These are phyloP conservation scores for Fusarium sp. DNA, from an alignment of 2,329 filamentous ascomycete genomes.

Conservation along the genomic window DNA sequence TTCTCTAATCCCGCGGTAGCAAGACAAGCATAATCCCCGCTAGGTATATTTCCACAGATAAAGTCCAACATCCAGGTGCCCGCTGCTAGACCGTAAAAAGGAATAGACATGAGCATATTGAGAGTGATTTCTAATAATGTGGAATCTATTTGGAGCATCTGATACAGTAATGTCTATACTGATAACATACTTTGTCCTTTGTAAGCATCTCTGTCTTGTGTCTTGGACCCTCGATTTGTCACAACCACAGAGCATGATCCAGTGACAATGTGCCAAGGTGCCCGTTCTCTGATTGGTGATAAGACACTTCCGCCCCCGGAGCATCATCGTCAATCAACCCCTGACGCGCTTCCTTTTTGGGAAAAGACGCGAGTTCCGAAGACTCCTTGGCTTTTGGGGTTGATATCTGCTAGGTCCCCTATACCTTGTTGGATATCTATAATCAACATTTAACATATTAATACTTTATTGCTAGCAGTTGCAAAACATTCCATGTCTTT, in stretches of 20 bases:
- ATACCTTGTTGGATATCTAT: conserved; percentile 2
- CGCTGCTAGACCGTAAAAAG: too few species aligned
- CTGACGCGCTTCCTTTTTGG: conserved; percentile 44
- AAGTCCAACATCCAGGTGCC: too few species aligned
- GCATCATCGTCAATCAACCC: conserved; percentile 27
- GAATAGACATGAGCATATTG: background rate
- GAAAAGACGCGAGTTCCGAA: conserved; percentile 28
- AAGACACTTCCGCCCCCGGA: conserved; percentile 4
- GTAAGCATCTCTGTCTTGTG: conserved; percentile 9
- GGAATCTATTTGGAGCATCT: background rate
- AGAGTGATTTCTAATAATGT: conserved; percentile 8
- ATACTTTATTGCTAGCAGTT: background rate
- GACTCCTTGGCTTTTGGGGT: conserved; percentile 28
- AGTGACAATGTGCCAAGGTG: conserved; percentile 31
- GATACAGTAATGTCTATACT: background rate
- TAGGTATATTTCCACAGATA: too few species aligned
- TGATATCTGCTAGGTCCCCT: conserved; percentile 10
- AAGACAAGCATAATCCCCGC: too few species aligned
- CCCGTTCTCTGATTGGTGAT: conserved; percentile 31
- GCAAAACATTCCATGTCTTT: background rate
- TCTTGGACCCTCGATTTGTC: conserved; percentile 26
- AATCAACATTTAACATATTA: background rate
- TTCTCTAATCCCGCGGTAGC: too few species aligned
- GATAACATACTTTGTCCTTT: background rate
- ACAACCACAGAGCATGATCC: conserved; percentile 17